These are phyloP conservation scores for Chrysanthemum lavandulifolium DNA, from an alignment of 129 eudicot genomes.

Conservation along the genomic window DNA sequence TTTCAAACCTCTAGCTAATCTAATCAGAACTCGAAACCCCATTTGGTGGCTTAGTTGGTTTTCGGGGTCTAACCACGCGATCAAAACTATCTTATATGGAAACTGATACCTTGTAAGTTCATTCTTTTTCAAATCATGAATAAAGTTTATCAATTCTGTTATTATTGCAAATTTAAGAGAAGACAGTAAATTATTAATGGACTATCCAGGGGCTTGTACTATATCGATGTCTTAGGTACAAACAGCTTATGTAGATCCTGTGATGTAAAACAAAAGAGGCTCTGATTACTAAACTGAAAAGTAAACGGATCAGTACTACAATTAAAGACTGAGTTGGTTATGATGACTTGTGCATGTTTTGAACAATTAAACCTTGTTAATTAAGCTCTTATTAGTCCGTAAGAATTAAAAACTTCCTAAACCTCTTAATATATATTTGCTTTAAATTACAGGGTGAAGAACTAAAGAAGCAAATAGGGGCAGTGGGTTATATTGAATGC, in stretches of 20 bases:
- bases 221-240: slow-evolving; percentile 71
- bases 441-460: slow-evolving; percentile 61
- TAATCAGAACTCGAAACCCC: background rate
- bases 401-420: background rate
- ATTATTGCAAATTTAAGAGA: slow-evolving; percentile 62
- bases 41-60: background rate
- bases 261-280: background rate
- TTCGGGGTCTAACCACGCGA: too few species aligned
- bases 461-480: slow-evolving; percentile 78
- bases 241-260: background rate
- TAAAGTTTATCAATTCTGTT: slow-evolving; percentile 1
- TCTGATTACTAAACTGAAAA: background rate
- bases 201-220: slow-evolving; percentile 78
- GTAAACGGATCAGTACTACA: too few species aligned
- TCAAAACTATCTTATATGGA: background rate
- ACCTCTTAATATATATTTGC: background rate
- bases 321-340: background rate
- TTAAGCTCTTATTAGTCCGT: slow-evolving; percentile 14
- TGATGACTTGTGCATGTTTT: background rate
- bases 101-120: background rate
- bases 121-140: background rate
- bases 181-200: slow-evolving; percentile 68
- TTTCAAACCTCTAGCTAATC: background rate
- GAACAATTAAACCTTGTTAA: background rate
- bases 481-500: slow-evolving; percentile 73